Base-by-base conservation (phyloP, 208 protist genomes). In the Trypanosoma avium region DNA sequence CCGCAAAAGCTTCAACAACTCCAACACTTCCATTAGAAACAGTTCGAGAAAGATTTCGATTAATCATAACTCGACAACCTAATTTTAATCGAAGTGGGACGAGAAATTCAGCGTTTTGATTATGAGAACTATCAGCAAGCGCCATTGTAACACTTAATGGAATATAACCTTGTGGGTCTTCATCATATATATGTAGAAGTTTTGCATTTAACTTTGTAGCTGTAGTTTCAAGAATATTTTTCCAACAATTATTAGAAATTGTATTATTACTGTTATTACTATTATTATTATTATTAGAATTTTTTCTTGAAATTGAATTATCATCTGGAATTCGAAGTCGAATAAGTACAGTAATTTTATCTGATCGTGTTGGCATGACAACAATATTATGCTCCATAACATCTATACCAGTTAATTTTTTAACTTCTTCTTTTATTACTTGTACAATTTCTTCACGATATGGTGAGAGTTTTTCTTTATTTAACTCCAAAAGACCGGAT, bases 11-110 rank as follows among this genome's bases (percentile, higher is more conserved):
- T 79, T 94, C 88, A 5, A 97, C 90, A 21, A 89, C 65, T 30
- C 92, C 92, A 17, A 94, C 81, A 56, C 84, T 93, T 40, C 92
- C 92, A 47, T 97, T 95, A 22, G 84, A 93, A 29, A 97, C 84
- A 10, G 77, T 81, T 8, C 84, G 81, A 5, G 88, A 93, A 4
- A 97, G 75, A 71, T 97, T 97, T 53, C 89, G 86, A 55, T 83
- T 93, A 36, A 95, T 50, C 92, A 97, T 95, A 22, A 97, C 89
- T 0, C 86, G 92, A 43, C 82, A 90, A 24, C 92, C 92, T 17
- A 94, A 63, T 71, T 94, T 94, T 40, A 97, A 77, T 15, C 79
- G 86, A 49, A 94, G 67, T 13, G 87, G 90, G 15, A 48, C n/a
- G 33, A 96, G 75, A 27, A 66, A 59, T 19, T 88, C 70, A 29